Base-by-base conservation (phyloP, 1,139 yeast species). In the Barnettozyma hawaiiensis region DNA sequence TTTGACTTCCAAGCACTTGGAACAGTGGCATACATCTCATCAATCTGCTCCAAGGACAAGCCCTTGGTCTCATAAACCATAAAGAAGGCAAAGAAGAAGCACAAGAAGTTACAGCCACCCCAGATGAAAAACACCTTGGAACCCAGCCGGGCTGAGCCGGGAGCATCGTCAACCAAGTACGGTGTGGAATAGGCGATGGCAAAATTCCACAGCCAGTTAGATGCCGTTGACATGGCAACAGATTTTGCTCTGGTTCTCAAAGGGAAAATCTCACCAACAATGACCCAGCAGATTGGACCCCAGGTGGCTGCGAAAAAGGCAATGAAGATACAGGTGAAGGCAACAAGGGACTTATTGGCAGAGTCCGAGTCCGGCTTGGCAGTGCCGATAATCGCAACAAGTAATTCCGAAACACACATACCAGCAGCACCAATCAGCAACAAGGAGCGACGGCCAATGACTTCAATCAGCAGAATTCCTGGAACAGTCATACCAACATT, bases 251-350 rank as follows among this genome's bases (percentile, higher is more conserved):
- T 73, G 47, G 81, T 76, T 47, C 81, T 73, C 50, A 84, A 71
- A 44, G 87, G 81, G 69, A 73, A 84, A 46, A 81, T 71, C 63
- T 85, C 95, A 41, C 86, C 84, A 50, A 81, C 71, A 47, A 82
- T 69, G 40, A 85, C 89, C 92, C 92, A 84, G 33, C 78, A 76
- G 45, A 78, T 70, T 35, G 90, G 90, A 58, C 92, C 94, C 90
- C 90, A 84, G 27, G 89, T 73, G 43, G 85, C 69, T 23, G 90
- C 90, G 60, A 82, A 83, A 61, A 76, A 79, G 24, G 84, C 78
- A 59, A 82, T 82, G 58, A 81, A 83, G 35, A 77, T 64, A 71
- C 89, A 83, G 33, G 79, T 72, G 64, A 83, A 81, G 14, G 84
- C 80, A 51, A 83, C 67, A 64, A 81, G 71, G 40, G 73, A 72